Percentiles rank a stretch among this genome's conserved stretches.
These are phyloP conservation scores for Fusarium sp. DNA, from an alignment of 2,329 filamentous ascomycete genomes.

Conservation along the genomic window DNA sequence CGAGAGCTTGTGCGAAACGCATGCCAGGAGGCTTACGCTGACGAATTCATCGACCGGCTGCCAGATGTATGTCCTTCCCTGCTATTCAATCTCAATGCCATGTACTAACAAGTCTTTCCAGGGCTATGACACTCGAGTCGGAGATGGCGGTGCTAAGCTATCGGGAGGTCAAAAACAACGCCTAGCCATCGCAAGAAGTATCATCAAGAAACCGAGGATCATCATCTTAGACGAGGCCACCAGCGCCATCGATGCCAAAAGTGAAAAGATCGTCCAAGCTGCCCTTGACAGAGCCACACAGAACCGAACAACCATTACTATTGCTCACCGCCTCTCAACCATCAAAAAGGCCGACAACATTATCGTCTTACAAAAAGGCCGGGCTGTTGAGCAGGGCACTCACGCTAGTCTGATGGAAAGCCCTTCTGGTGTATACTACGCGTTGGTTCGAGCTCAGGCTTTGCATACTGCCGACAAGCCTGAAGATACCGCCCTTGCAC, in stretches of 20 bases:
- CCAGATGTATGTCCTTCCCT: slow-evolving; percentile 54
- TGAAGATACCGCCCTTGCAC: not conserved
- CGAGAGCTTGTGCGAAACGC: slow-evolving; percentile 62
- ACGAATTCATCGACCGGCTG: slow-evolving; percentile 67
- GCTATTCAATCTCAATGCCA: slow-evolving; percentile 21
- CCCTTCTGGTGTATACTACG: slow-evolving; percentile 55
- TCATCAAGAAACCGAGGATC: slow-evolving; percentile 70
- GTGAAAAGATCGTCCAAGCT: slow-evolving; percentile 61
- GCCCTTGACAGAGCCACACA: slow-evolving; percentile 57
- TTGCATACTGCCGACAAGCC: slow-evolving; percentile 5
- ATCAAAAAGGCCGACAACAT: slow-evolving; percentile 76
- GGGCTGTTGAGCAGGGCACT: slow-evolving; percentile 73
- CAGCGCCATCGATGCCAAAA: slow-evolving; percentile 62
- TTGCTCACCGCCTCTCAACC: slow-evolving; percentile 74
- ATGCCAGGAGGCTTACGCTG: slow-evolving; percentile 66
- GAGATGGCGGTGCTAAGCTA: slow-evolving; percentile 71
- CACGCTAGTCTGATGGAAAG: slow-evolving; percentile 70
- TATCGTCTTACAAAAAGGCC: slow-evolving; percentile 73
- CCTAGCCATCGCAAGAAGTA: slow-evolving; percentile 68
- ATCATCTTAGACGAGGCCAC: slow-evolving; percentile 79
- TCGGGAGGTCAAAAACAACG: slow-evolving; percentile 71
- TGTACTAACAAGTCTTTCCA: slow-evolving; percentile 34
- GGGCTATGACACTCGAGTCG: slow-evolving; percentile 63
- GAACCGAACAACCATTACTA: slow-evolving; percentile 74
- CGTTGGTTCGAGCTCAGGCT: slow-evolving; percentile 47